Base-by-base conservation (phyloP, 495 filamentous ascomycete genomes). In the Hyaloscypha hepaticicola region DNA sequence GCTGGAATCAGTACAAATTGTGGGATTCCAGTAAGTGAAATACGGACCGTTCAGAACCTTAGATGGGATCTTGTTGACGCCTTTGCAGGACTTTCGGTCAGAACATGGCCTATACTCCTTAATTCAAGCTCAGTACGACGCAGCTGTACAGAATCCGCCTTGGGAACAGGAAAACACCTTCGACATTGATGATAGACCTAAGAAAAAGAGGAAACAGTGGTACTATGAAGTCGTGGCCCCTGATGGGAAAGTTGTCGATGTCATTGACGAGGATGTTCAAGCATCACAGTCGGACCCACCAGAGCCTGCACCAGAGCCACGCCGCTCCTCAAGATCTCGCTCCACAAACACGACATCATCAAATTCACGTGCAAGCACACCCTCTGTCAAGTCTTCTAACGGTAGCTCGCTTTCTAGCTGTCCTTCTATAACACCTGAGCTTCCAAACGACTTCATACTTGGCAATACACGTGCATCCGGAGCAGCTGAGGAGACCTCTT, bases 1-100 rank as follows among this genome's bases (percentile, higher is more conserved):
- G 88, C 88, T 53, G 88, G 88, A 27, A 90, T 90, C 58, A 88
- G 85, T 67, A 90, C 87, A 51, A 90, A 88, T 71, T 89, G 85
- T 63, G 87, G 87, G 41, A 90, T 90, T 64, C 87, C 87, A 19
- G 87, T 90, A 76, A 69, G 84, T 65, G 29, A 24, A 55, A 22
- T 16, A 26, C 48, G 59, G 38, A 51, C 45, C 22, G 24, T 26
- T 48, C 5, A 25, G 28, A 3, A 9, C 52, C 31, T 41, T 25
- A 57, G 58, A 55, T 53, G 59, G 26, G 14, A 28, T 19, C 57
- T 38, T 69, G 69, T 79, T 65, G 52, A 79, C 66, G 22, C 29
- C n/a, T 22, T 51, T 41, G 27, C 63, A 90, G 87, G 87, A 90
- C 69, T 90, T 90, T 64, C 86, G 87, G 31, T 90, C 88, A 14